Evolutionary conservation across 2,329 filamentous ascomycete species (phyloP).

Genomic region (Pseudogymnoascus sp.): DNA sequence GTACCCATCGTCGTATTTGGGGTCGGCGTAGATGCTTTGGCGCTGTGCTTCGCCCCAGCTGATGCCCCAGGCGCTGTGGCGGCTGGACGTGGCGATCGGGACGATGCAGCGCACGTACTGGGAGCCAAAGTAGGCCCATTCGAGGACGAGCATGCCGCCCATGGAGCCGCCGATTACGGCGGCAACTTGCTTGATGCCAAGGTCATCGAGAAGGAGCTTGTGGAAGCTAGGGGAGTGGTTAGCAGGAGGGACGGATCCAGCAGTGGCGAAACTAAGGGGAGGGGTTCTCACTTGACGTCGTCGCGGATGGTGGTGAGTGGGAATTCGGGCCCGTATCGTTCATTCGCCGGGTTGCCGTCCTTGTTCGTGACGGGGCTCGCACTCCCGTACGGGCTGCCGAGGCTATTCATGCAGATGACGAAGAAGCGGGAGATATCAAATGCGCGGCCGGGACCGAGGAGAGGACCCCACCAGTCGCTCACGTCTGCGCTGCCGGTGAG

Average conservation of each 20-base stretch:
- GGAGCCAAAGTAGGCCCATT: conserved; percentile 85
- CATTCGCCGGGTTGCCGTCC: conserved; percentile 65
- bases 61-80: conserved; percentile 83
- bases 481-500: conserved; percentile 80
- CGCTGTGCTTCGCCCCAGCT: conserved; percentile 85
- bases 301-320: conserved; percentile 91
- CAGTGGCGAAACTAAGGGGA: neutral
- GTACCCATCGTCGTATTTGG: conserved; percentile 96
- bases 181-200: conserved; percentile 70
- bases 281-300: conserved; percentile 69
- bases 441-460: conserved; percentile 66
- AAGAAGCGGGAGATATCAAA: conserved; percentile 81
- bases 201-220: conserved; percentile 68
- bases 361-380: conserved; percentile 85
- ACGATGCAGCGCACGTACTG: conserved; percentile 74
- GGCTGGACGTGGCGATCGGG: conserved; percentile 74
- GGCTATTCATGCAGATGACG: conserved; percentile 75
- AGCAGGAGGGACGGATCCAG: conserved; percentile 16
- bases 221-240: conserved; percentile 50
- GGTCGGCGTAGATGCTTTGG: conserved; percentile 93
- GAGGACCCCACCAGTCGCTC: conserved; percentile 79
- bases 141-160: conserved; percentile 82
- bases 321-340: conserved; percentile 87
- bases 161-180: conserved; percentile 76
- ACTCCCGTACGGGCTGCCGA: conserved; percentile 77